phyloP scores from a whole-genome alignment of 805 yeast genomes.

The Saccharomycodes ludwigii region DNA sequence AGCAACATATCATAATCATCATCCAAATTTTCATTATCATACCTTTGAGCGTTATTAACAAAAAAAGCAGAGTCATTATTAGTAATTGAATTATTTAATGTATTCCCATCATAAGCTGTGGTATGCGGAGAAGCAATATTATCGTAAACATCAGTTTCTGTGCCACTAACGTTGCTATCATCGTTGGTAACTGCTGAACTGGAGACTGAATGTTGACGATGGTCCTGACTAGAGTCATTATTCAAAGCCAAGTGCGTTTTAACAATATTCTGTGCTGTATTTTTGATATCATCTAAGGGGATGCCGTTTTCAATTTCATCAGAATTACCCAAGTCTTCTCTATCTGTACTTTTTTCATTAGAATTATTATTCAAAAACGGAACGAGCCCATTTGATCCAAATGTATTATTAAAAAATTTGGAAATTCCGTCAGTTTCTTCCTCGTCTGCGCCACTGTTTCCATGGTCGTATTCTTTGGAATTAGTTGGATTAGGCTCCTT shows the following conservation, averaged over 20 bases:
- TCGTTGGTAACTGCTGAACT: conserved; percentile 4
- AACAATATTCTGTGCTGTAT: conserved; percentile 45
- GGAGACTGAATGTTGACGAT: conserved; percentile 2
- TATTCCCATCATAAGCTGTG: too few relatives aligned
- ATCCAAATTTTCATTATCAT: conserved; percentile 21
- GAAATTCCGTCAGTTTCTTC: conserved; percentile 16
- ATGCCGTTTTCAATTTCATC: conserved; percentile 23
- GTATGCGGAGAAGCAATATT: too few relatives aligned
- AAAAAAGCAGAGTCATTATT: conserved; percentile 19
- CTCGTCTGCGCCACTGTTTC: conserved; percentile 10
- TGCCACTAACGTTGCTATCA: conserved; percentile 7
- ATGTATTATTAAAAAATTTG: conserved; percentile 19
- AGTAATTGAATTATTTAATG: conserved; percentile 7
- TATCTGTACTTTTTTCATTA: conserved; percentile 21
- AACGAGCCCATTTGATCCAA: conserved; percentile 22
- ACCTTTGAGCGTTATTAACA: conserved; percentile 33
- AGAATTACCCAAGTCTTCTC: conserved; percentile 19
- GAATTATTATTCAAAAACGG: conserved; percentile 19
- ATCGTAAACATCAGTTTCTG: conserved; percentile 17
- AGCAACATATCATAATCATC: conserved; percentile 24
- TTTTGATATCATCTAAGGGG: conserved; percentile 32
- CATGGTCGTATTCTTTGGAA: neutral
- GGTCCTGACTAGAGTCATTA: conserved; percentile 1
- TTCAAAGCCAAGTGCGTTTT: conserved; percentile 31
- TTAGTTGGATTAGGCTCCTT: neutral